Conservation (phyloP, 805 yeast species). For the Wickerhamomyces queroliae region DNA sequence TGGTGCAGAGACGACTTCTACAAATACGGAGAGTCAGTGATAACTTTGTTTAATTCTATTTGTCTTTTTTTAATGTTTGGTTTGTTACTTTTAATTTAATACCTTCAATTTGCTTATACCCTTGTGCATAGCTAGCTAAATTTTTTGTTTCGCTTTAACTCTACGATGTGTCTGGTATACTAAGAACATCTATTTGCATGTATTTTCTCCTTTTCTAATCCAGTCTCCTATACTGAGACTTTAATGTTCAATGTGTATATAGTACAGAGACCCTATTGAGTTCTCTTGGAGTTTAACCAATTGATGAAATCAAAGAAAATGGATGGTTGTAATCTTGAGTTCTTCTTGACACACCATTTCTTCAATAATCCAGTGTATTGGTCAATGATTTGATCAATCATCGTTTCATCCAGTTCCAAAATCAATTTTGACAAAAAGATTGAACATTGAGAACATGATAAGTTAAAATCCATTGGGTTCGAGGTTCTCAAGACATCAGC, state of each 20-base stretch:
- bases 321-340: conserved; percentile 43
- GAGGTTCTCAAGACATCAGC: conserved; percentile 28
- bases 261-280: not conserved
- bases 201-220: not conserved
- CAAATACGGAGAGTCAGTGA: too few species aligned
- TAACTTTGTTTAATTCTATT: too few species aligned
- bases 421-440: conserved; percentile 57
- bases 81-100: too few species aligned
- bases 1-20: too few species aligned
- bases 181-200: not conserved
- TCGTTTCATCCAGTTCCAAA: conserved; percentile 26
- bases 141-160: not conserved
- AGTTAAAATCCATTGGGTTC: conserved; percentile 29
- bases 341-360: conserved; percentile 49
- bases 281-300: conserved; percentile 60
- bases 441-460: conserved; percentile 55
- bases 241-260: not conserved
- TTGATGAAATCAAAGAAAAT: conserved; percentile 75
- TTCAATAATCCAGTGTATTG: conserved; percentile 52
- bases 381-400: conserved; percentile 41
- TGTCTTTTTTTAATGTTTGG: too few species aligned
- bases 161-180: too few species aligned
- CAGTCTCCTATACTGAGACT: too few species aligned
- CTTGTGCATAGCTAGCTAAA: not conserved
- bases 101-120: not conserved